Evolutionary conservation across 306 rosid genomes (phyloP), one percentile per base, ranked within the genome.

Genomic region (Crotalaria pallida): DNA sequence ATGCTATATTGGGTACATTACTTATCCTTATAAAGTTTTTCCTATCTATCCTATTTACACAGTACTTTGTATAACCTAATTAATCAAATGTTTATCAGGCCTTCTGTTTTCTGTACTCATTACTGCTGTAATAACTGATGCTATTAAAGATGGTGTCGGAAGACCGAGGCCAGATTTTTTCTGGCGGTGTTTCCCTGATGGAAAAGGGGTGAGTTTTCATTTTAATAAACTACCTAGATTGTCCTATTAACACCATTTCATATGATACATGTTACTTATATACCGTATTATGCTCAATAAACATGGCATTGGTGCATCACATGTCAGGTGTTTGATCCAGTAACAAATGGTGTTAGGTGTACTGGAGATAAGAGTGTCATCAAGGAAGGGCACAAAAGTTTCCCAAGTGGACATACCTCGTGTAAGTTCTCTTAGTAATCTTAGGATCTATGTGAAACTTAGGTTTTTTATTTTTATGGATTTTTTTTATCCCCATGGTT

Each of bases 101-200:
- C 93, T 93, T 79, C 84, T 93, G 13, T 93, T 82, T 77, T 87
- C 98, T 16, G 84, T 93, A 74, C 84, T 86, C 49, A 73, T 93
- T 75, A 86, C 94, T 51, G 90, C 89, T 66, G 97, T 93, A 52
- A 44, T 93, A 75, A 93, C 98, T 10, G 97, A 93, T 66, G 89
- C 97, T 73, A 90, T 93, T 15, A 90, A 93, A 84, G 96, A 93
- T 85, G 93, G 83, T 41, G 88, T 93, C 76, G 98, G 98, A 48
- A 79, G 96, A 64, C 98, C 98, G 13, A 92, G 98, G 17, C 98
- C 98, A 52, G 94, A 93, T 71, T 93, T 93, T 84, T 93, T 88
- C 79, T 93, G 98, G 98, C 96, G 98, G 29, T 93, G 98, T 84
- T 93, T 93, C 43, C 97, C 97, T 17, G 75, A 93, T 79, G 98